Evolutionary conservation across 441 rosid species (phyloP).

Genomic region (Pelargonium australe): DNA sequence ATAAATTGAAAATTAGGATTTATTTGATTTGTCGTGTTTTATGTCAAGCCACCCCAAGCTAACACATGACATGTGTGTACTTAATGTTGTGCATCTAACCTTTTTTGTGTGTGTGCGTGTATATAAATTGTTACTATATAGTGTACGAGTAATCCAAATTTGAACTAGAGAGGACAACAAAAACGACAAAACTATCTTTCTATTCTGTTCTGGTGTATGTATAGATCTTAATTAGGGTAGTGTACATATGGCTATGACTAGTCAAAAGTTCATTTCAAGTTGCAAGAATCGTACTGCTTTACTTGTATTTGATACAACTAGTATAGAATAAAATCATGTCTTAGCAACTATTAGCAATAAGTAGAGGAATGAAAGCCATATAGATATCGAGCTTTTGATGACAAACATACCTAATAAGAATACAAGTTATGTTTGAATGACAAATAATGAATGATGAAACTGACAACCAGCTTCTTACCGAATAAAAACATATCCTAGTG

Average conservation of each 20-base stretch:
- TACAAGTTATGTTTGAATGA: not conserved
- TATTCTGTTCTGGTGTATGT: no score
- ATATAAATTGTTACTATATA: no score
- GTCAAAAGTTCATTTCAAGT: conserved; percentile 2
- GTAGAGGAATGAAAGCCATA: not conserved
- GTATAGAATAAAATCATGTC: not conserved
- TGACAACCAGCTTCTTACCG: not conserved
- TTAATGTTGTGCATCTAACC: no score
- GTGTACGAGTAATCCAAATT: no score
- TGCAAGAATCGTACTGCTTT: not conserved
- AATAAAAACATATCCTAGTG: not conserved
- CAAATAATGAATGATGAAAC: not conserved
- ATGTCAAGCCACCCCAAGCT: no score
- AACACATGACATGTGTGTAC: no score
- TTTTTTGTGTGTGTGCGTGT: no score
- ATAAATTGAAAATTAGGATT: no score
- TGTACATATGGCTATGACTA: not conserved
- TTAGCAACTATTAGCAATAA: not conserved
- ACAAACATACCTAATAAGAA: not conserved
- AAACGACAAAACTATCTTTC: no score
- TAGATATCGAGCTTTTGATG: not conserved
- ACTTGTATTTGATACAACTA: not conserved
- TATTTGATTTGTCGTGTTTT: no score
- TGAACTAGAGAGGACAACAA: no score
- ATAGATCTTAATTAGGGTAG: no score